Conservation (phyloP, 192 early-diverging fungal species). For the Mortierella hygrophila region DNA sequence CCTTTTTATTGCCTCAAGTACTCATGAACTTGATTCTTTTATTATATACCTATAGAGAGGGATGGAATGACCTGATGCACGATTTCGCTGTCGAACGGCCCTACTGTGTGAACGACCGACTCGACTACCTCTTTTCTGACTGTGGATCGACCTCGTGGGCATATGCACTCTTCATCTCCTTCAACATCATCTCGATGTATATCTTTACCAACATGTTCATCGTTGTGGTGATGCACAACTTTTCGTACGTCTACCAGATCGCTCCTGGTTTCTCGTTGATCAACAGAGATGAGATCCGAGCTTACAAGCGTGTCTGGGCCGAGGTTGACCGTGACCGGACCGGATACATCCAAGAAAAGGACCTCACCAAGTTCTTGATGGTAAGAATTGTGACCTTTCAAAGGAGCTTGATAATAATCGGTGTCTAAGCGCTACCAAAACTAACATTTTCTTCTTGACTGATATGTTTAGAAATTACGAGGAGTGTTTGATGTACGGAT, state of each 20-base stretch:
- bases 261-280: slow-evolving; percentile 68
- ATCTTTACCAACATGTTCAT: slow-evolving; percentile 74
- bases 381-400: slow-evolving; percentile 30
- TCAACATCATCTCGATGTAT: slow-evolving; percentile 78
- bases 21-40: background rate
- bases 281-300: slow-evolving; percentile 70
- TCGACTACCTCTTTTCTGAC: slow-evolving; percentile 63
- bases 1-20: background rate
- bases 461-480: slow-evolving; percentile 57
- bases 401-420: background rate
- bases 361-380: slow-evolving; percentile 64
- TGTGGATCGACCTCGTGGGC: slow-evolving; percentile 68
- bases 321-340: slow-evolving; percentile 59
- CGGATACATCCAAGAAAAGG: slow-evolving; percentile 62
- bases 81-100: slow-evolving; percentile 68
- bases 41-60: slow-evolving; percentile 56
- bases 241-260: slow-evolving; percentile 73
- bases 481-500: slow-evolving; percentile 64
- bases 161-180: slow-evolving; percentile 67
- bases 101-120: slow-evolving; percentile 59
- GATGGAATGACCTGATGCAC: slow-evolving; percentile 74
- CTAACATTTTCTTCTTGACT: background rate
- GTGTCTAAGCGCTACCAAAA: background rate
- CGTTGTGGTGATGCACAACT: slow-evolving; percentile 72
- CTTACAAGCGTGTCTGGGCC: slow-evolving; percentile 69